phyloP scores from a whole-genome alignment of 192 early-diverging fungal genomes.

The Coemansia sp. region DNA sequence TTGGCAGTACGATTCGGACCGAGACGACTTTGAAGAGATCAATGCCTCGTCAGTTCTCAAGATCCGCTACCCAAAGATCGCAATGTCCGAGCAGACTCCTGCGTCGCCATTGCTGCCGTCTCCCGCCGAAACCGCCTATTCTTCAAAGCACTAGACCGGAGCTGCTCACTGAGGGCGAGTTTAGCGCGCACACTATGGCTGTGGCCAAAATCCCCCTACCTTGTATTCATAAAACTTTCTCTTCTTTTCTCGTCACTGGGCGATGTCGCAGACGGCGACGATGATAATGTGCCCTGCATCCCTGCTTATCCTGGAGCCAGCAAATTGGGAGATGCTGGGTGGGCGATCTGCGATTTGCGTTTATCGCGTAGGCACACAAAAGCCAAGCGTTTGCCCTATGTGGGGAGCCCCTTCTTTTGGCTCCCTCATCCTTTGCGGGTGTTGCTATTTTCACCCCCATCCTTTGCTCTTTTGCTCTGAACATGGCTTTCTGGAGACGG shows the following conservation, averaged over 20 bases:
- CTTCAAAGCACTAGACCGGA: constrained; percentile 3
- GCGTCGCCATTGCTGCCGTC: constrained; percentile 35
- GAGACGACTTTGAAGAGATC: constrained; percentile 44
- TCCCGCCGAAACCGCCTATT: constrained; percentile 41
- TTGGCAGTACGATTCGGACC: constrained; percentile 28
- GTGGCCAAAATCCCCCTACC: not conserved
- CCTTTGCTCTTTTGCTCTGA: not conserved
- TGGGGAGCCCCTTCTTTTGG: too few species aligned
- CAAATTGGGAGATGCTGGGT: too few species aligned
- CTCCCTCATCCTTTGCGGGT: too few species aligned
- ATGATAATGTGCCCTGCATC: too few species aligned
- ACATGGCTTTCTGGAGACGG: not conserved
- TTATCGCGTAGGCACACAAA: too few species aligned
- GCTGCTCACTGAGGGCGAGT: too few species aligned
- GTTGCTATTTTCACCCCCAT: not conserved
- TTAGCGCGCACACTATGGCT: not conserved
- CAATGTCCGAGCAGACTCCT: constrained; percentile 8
- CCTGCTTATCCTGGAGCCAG: too few species aligned
- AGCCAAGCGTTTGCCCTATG: too few species aligned
- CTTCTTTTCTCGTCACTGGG: too few species aligned
- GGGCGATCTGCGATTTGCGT: too few species aligned
- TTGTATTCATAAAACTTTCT: too few species aligned
- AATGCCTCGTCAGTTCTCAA: constrained; percentile 34
- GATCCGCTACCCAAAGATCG: constrained; percentile 37
- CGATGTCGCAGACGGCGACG: too few species aligned